Conservation (phyloP, 2,329 filamentous ascomycete genomes). For the Paecilomyces variotii region DNA sequence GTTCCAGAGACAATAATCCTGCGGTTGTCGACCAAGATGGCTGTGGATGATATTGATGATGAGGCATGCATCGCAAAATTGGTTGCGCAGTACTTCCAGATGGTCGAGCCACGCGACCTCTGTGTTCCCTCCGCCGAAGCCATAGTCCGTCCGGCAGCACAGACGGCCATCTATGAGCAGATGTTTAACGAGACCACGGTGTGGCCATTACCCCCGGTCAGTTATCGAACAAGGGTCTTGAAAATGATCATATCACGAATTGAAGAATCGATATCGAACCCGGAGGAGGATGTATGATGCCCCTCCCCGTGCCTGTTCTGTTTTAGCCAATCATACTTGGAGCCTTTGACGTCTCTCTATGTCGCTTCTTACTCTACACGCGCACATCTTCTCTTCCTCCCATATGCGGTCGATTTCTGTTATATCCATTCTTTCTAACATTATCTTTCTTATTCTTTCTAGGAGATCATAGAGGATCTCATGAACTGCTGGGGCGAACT, state of each 20-base stretch:
- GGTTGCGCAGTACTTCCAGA: conserved; percentile 68
- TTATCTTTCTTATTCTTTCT: conserved; percentile 6
- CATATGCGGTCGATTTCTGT: neutral
- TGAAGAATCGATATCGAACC: conserved; percentile 67
- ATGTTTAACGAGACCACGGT: conserved; percentile 57
- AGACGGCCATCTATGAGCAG: conserved; percentile 56
- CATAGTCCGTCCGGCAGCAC: conserved; percentile 54
- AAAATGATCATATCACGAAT: conserved; percentile 65
- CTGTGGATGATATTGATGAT: conserved; percentile 9
- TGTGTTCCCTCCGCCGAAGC: conserved; percentile 54
- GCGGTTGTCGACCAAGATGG: conserved; percentile 1
- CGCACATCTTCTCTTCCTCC: conserved; percentile 5
- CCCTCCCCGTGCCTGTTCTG: conserved; percentile 8
- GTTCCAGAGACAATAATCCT: neutral
- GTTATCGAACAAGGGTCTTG: conserved; percentile 64
- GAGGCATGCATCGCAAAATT: conserved; percentile 29
- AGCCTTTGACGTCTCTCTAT: neutral
- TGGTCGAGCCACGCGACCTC: conserved; percentile 54
- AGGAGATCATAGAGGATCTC: conserved; percentile 80
- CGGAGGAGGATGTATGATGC: conserved; percentile 69
- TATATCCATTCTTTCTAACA: conserved; percentile 10
- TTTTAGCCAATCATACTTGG: conserved; percentile 1
- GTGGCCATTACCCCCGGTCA: conserved; percentile 53
- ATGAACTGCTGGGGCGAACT: conserved; percentile 61
- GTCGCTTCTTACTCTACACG: neutral